These are phyloP conservation scores for Leccinum boreale DNA, from an alignment of 768 basidiomycete species.

Conservation along the genomic window DNA sequence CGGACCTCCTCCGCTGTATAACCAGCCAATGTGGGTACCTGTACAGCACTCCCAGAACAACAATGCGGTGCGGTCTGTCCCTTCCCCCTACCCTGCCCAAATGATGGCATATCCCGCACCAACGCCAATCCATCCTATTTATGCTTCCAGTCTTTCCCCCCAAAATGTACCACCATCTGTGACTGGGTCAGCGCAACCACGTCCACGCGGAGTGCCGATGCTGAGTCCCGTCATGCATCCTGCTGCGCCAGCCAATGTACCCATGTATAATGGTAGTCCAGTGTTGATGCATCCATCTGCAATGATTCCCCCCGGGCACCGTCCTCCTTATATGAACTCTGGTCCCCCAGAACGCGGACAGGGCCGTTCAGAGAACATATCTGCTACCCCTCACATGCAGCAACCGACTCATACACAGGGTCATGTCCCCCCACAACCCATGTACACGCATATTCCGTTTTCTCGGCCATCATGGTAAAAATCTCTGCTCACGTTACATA, in stretches of 20 bases:
- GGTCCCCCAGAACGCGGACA: conserved; percentile 50
- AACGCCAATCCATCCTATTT: conserved; percentile 44
- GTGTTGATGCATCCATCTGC: conserved; percentile 58
- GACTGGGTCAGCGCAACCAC: conserved; percentile 31
- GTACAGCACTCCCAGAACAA: conserved; percentile 44
- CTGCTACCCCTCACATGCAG: conserved; percentile 38
- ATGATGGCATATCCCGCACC: conserved; percentile 65
- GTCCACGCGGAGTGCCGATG: conserved; percentile 54
- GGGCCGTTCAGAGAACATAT: conserved; percentile 45
- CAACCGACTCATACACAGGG: conserved; percentile 29
- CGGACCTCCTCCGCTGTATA: conserved; percentile 58
- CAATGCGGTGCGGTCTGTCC: conserved; percentile 50
- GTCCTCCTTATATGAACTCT: conserved; percentile 42
- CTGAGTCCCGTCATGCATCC: conserved; percentile 74
- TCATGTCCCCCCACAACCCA: conserved; percentile 27
- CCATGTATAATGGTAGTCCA: conserved; percentile 68
- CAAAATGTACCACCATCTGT: conserved; percentile 35
- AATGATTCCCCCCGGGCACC: conserved; percentile 33
- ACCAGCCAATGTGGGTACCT: conserved; percentile 65
- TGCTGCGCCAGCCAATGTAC: conserved; percentile 39
- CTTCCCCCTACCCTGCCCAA: conserved; percentile 62
- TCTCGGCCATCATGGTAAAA: conserved; percentile 32
- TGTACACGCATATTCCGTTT: conserved; percentile 29
- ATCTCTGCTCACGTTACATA: conserved; percentile 14
- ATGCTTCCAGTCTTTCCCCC: conserved; percentile 38